These are phyloP conservation scores for Dioscorea zingiberensis DNA, from an alignment of 106 monocot genomes.

Conservation along the genomic window DNA sequence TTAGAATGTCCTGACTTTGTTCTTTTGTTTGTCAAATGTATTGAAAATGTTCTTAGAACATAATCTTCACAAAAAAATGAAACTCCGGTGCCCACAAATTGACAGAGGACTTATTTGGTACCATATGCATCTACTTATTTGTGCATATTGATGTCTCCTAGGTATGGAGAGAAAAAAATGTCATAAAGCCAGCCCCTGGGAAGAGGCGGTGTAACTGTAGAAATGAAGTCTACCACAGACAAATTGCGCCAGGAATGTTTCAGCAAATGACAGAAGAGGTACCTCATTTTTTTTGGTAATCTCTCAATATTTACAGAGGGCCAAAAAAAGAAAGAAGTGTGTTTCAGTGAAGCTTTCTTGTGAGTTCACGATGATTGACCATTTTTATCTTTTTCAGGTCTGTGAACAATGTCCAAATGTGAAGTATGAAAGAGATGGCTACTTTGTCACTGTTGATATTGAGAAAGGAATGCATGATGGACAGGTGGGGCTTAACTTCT, in stretches of 20 bases:
- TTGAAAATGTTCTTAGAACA: no score
- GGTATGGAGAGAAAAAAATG: constrained; percentile 99
- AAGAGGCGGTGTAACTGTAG: constrained; percentile 97
- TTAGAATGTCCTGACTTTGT: no score
- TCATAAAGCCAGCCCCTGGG: constrained; percentile 94
- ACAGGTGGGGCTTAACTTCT: constrained; percentile 26
- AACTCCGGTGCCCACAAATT: no score
- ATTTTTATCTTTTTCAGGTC: constrained; percentile 35
- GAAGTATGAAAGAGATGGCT: constrained; percentile 85
- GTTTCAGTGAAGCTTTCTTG: no score
- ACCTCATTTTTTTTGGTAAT: background rate
- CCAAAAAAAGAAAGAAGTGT: no score
- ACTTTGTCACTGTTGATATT: constrained; percentile 91
- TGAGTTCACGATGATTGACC: no score
- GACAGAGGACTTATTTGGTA: no score
- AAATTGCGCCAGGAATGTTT: constrained; percentile 99
- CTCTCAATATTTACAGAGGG: no score
- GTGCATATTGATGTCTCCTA: constrained; percentile 21
- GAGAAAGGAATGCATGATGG: constrained; percentile 97
- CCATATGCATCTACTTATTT: background rate
- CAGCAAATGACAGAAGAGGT: constrained; percentile 99
- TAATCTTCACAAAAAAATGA: no score
- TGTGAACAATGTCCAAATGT: constrained; percentile 96
- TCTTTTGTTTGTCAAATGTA: no score
- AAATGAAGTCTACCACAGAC: constrained; percentile 91